Evolutionary conservation across 148 eudicot species (phyloP), one percentile per base, ranked within the genome.

Genomic region (Gaultheria prostrata): DNA sequence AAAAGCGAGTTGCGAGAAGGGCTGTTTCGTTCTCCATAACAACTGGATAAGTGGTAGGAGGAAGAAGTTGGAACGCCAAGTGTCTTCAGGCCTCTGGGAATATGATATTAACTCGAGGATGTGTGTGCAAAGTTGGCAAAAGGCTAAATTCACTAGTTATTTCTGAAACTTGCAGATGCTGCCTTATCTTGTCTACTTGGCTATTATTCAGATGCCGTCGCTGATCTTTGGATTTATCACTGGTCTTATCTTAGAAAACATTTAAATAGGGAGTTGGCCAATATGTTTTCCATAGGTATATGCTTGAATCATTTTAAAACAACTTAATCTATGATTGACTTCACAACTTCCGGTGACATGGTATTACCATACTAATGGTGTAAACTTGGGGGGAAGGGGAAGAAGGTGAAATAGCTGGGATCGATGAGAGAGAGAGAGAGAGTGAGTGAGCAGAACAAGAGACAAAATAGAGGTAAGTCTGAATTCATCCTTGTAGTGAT

Each of bases 21-120:
- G 95, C 21, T 92, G 95, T 80, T 91, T 87, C 26, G 81, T 94
- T 82, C 89, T 97, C 75, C 98, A 97, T 83, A 94, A 97, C 84
- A 97, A 97, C 78, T 97, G 99, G 99, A 92, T 94, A 57, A 90
- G 89, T 83, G 95, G 98, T 82, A 92, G 97, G 85, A 79, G 81
- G 76, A 92, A 89, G 89, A 94, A 97, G 87, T 86, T 97, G 57
- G 93, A 92, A 86, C 91, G 98, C 53, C 99, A 97, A 87, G 86
- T 92, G 26, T 88, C 81, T 54, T 91, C 98, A 20, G 95, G 97
- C 50, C 86, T 97, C 5, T 94, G 98, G 98, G 94, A 89, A 46
- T 97, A 94, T 63, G 97, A 94, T 69, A 85, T 84, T 18, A 87
- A 93, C 88, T 88, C 97, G 79, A 89, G 95, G 88, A 97, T 93